Percentiles rank a stretch among this genome's conserved stretches.
These are phyloP conservation scores for Zea mays DNA, from an alignment of 176 grass and related monocot genomes.

Conservation along the genomic window Zm-B73-REFERENCE-NAM-5.0 NC_050103.1:176770001-176770500, in stretches of 20 bases:
- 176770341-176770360: slow-evolving; percentile 27
- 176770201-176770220: slow-evolving; percentile 51
- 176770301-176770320: slow-evolving; percentile 60
- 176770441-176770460: slow-evolving; percentile 37
- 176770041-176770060: neutral
- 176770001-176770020: neutral
- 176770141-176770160: slow-evolving; percentile 58
- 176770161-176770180: slow-evolving; percentile 52
- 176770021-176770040: neutral
- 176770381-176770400: slow-evolving; percentile 41
- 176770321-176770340: slow-evolving; percentile 36
- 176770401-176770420: slow-evolving; percentile 60
- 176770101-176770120: slow-evolving; percentile 59
- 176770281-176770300: slow-evolving; percentile 46
- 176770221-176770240: slow-evolving; percentile 65
- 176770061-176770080: neutral
- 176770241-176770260: slow-evolving; percentile 17
- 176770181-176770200: slow-evolving; percentile 50
- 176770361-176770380: slow-evolving; percentile 43
- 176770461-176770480: neutral
- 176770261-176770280: slow-evolving; percentile 38
- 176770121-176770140: slow-evolving; percentile 71
- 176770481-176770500: neutral
- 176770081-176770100: neutral
- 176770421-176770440: slow-evolving; percentile 64